Percentiles rank a stretch among this genome's conserved stretches.
phyloP scores from a whole-genome alignment of 2,329 filamentous ascomycete genomes.

The Sordariomycetes sp. region DNA sequence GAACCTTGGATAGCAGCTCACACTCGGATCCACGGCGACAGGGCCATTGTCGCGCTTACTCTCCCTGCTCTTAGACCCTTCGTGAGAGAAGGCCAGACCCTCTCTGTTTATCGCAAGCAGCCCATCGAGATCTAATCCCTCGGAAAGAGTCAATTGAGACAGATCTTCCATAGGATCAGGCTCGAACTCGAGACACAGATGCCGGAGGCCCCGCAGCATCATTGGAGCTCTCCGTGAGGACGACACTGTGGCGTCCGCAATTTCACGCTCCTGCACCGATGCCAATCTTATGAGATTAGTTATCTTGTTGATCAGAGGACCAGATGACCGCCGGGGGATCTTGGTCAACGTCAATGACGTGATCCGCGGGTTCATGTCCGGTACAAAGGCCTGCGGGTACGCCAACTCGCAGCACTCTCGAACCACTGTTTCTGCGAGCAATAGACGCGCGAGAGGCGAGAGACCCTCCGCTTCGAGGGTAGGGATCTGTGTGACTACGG shows the following conservation, averaged over 20 bases:
- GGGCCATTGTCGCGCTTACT: not conserved
- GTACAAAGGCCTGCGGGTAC: conserved; percentile 33
- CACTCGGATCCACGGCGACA: not conserved
- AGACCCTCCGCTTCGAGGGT: conserved; percentile 25
- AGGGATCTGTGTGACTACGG: conserved; percentile 40
- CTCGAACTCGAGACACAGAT: conserved; percentile 41
- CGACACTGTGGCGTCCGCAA: conserved; percentile 17
- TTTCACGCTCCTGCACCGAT: conserved; percentile 32
- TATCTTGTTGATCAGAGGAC: conserved; percentile 33
- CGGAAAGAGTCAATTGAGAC: conserved; percentile 14
- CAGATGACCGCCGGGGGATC: conserved; percentile 38
- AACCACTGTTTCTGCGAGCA: conserved; percentile 30
- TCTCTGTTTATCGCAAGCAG: conserved; percentile 24
- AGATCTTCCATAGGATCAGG: conserved; percentile 23
- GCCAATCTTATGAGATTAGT: conserved; percentile 30
- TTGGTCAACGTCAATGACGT: conserved; percentile 36
- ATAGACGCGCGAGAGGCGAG: conserved; percentile 19
- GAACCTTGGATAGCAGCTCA: not conserved
- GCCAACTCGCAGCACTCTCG: conserved; percentile 26
- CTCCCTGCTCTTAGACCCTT: conserved; percentile 8
- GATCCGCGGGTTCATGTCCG: conserved; percentile 43
- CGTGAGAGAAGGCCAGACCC: conserved; percentile 31
- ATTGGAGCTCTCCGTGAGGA: conserved; percentile 22
- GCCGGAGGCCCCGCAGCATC: conserved; percentile 35
- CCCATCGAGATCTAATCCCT: conserved; percentile 25